Evolutionary conservation across 495 filamentous ascomycete genomes (phyloP).

Genomic region (Penicillium salamii): DNA sequence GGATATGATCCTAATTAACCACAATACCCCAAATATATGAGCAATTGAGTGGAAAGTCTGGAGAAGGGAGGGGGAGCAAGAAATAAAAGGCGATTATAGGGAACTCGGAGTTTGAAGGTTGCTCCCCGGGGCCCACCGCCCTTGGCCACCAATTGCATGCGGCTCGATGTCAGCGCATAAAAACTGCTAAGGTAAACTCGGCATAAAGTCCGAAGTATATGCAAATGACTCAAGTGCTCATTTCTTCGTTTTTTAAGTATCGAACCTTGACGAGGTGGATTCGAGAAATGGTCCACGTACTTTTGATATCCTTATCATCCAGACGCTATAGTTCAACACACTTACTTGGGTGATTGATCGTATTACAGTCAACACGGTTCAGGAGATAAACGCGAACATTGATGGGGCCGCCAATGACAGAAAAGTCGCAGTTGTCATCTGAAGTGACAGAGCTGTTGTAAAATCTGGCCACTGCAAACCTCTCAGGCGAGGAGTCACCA

Average conservation of each 20-base stretch:
- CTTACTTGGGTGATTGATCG: too few relatives aligned
- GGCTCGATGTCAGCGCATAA: constrained; percentile 1
- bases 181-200: background rate
- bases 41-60: constrained; percentile 7
- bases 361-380: too few relatives aligned
- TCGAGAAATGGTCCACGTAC: too few relatives aligned
- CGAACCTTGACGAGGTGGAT: too few relatives aligned
- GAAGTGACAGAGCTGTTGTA: constrained; percentile 41
- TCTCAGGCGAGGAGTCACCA: constrained; percentile 50
- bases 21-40: constrained; percentile 7
- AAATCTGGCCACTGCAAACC: constrained; percentile 45
- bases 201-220: background rate
- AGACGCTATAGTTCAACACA: too few relatives aligned
- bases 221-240: background rate
- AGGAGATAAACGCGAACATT: constrained; percentile 43
- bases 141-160: background rate
- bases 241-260: too few relatives aligned
- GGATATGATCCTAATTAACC: constrained; percentile 10
- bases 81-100: constrained; percentile 23
- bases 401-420: constrained; percentile 51
- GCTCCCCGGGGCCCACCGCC: constrained; percentile 23
- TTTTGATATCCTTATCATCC: too few relatives aligned
- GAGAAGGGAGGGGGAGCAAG: constrained; percentile 15
- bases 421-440: constrained; percentile 45
- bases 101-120: constrained; percentile 27